Base-by-base conservation (phyloP, 305 asterid genomes). In the Fraxinus albicans region DNA sequence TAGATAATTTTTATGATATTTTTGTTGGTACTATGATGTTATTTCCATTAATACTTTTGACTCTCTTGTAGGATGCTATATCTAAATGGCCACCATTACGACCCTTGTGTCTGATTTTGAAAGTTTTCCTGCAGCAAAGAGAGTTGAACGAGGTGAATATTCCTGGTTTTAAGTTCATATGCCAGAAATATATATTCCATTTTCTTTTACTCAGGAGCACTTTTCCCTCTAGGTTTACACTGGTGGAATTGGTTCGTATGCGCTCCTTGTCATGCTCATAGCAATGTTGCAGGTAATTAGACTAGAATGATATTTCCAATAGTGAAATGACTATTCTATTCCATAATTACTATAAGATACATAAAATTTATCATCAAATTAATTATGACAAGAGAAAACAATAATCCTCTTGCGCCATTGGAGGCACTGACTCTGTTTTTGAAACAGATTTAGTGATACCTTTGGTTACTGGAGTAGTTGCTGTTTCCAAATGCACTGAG, bases 171-270 rank as follows among this genome's bases (percentile, higher is more conserved):
- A 27, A 67, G 9, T 72, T 84, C 69, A 81, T 79, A 44, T 70
- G 34, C 53, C 76, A 83, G 79, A 55, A 50, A 40, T 19, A 50
- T 73, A 38, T 67, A 81, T 79, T 65, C 79, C 33, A 13, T 82
- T 82, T 70, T 83, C 65, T 79, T 78, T 36, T 81, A 75, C 77
- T 76, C 83, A 15, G 70, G 1, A 6, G 58, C 81, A 73, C 36
- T 79, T 83, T 53, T 35, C 80, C 34, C 73, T 89, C 77, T 81
- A 96, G 99, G 99, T 96, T 76, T 96, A 96, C 84, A 91, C 97
- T 19, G 98, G 99, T 83, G 99, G 99, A 84, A 94, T 96, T 88
- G 98, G 99, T 77, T 96, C 99, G 0, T 96, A 94, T 79, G 99
- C 98, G 1, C 95, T 96, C 70, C 99, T 96, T 75, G 91, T 94